These are phyloP conservation scores for Rhizophora apiculata DNA, from an alignment of 345 rosid genomes.

Conservation along the genomic window DNA sequence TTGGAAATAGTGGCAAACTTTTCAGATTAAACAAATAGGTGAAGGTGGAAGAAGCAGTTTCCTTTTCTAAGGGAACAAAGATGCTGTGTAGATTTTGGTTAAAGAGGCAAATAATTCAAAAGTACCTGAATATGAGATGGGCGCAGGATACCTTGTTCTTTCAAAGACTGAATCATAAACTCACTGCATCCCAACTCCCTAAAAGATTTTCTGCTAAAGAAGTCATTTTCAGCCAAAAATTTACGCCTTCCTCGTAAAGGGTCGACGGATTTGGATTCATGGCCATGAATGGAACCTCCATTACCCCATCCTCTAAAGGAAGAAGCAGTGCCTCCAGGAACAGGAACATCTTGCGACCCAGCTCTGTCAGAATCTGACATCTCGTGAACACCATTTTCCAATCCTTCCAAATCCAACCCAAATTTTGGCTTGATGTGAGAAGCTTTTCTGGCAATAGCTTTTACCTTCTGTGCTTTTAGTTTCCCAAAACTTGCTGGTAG, in stretches of 20 bases:
- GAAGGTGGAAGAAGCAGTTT: background rate
- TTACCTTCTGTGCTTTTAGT: slow-evolving; percentile 59
- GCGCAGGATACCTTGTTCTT: slow-evolving; percentile 49
- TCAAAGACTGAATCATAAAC: slow-evolving; percentile 61
- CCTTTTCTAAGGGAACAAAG: background rate
- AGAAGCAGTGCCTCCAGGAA: slow-evolving; percentile 33
- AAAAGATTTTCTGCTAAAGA: slow-evolving; percentile 72
- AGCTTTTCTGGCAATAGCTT: slow-evolving; percentile 49
- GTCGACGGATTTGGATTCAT: slow-evolving; percentile 25
- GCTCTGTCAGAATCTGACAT: slow-evolving; percentile 7
- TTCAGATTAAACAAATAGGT: background rate
- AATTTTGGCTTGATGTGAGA: slow-evolving; percentile 32
- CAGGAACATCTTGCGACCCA: slow-evolving; percentile 26
- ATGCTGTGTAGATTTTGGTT: slow-evolving; percentile 1
- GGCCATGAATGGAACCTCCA: slow-evolving; percentile 27
- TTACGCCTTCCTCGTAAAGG: slow-evolving; percentile 24
- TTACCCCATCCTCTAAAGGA: slow-evolving; percentile 54
- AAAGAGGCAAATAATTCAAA: background rate
- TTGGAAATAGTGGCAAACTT: background rate
- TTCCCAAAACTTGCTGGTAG: slow-evolving; percentile 41
- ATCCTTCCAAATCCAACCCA: slow-evolving; percentile 1
- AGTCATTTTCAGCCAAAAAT: slow-evolving; percentile 38
- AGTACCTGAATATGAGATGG: slow-evolving; percentile 85
- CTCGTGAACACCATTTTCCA: background rate
- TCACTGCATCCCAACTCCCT: slow-evolving; percentile 69